Conservation (phyloP, 2,329 filamentous ascomycete species). For the Colletotrichum tropicicola region DNA sequence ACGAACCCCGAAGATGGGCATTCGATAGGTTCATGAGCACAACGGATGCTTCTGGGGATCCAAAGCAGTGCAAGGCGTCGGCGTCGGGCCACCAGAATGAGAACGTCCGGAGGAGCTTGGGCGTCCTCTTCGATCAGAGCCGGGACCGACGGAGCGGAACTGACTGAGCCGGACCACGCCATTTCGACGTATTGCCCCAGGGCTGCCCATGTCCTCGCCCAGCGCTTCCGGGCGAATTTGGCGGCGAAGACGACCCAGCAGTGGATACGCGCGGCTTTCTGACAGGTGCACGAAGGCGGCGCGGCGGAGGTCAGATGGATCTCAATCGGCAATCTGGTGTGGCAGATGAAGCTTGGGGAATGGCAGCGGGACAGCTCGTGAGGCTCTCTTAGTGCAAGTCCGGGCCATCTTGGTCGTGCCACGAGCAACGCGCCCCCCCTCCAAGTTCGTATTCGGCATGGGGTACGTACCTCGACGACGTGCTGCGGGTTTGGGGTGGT, state of each 20-base stretch:
- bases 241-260: not conserved
- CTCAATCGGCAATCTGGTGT: slow-evolving; percentile 25
- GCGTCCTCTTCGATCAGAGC: not conserved
- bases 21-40: not conserved
- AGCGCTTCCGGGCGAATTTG: not conserved
- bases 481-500: not conserved
- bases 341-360: slow-evolving; percentile 2
- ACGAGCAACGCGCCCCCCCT: not conserved
- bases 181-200: not conserved
- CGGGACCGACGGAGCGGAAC: not conserved
- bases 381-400: not conserved
- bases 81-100: too few species aligned
- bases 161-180: slow-evolving; percentile 8
- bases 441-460: slow-evolving; percentile 30
- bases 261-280: slow-evolving; percentile 5
- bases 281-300: slow-evolving; percentile 16
- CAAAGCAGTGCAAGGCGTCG: too few species aligned
- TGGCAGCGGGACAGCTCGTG: not conserved
- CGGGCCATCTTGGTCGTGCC: not conserved
- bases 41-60: too few species aligned
- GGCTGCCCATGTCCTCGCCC: not conserved
- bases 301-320: slow-evolving; percentile 22
- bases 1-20: not conserved
- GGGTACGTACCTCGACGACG: not conserved
- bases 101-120: not conserved